Base-by-base conservation (phyloP, 257 asterid species). In the Rehmannia glutinosa region DNA sequence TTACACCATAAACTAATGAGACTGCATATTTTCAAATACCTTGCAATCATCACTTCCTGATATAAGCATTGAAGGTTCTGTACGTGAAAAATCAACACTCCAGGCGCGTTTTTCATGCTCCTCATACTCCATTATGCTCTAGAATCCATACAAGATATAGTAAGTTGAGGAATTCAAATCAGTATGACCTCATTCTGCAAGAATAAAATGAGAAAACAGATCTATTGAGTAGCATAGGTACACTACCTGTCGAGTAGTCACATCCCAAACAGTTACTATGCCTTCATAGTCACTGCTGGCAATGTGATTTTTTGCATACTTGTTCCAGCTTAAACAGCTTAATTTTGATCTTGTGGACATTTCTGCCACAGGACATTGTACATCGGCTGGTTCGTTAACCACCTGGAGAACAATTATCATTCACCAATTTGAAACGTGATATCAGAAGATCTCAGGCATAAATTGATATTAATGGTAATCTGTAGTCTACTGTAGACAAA, bases 261-360 rank as follows among this genome's bases (percentile, higher is more conserved):
- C 95, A 80, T 91, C 93, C 96, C 97, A 91, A 59, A 91, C 93
- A 53, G 96, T 91, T 54, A 86, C 91, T 68, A 88, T 84, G 75
- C 97, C 97, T 73, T 88, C 97, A 71, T 91, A 86, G 77, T 91
- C 97, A 36, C 96, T 88, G 70, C 97, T 91, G n/a, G 91, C 96
- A 70, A 91, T 76, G 62, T 86, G 83, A 74, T 76, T 84, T 73
- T 86, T 91, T 25, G 81, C 62, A 65, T 79, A 88, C 78, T 85
- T 88, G 71, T 91, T 91, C 96, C 97, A 91, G 75, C 97, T 91
- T 80, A 88, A 81, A 73, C 96, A 91, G 71, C 96, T 91, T 51
- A 91, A 87, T 68, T 91, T 91, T 66, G 96, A 84, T 59, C 95
- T 64, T 12, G 95, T 86, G 16, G 93, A 32, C 91, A 91, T 91